Percentiles rank a stretch among this genome's conserved stretches.
These are phyloP conservation scores for Apiotrichum brassicae DNA, from an alignment of 1,284 basidiomycete species.

Conservation along the genomic window DNA sequence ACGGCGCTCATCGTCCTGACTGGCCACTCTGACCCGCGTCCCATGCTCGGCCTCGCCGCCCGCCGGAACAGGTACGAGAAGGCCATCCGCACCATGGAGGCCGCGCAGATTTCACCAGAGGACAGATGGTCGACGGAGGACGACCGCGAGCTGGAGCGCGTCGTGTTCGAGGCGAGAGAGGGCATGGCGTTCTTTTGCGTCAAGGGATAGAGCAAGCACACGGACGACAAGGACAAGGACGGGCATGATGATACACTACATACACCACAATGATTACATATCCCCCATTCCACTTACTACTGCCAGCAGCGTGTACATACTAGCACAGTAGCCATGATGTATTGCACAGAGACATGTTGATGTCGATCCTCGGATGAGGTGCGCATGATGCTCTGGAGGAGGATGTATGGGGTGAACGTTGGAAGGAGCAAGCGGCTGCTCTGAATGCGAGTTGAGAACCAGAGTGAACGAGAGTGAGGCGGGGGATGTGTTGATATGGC, in stretches of 20 bases:
- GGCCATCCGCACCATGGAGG: slow-evolving; percentile 52
- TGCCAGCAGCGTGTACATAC: neutral
- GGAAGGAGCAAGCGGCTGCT: no score
- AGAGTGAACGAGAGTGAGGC: no score
- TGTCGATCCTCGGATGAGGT: no score
- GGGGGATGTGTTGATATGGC: no score
- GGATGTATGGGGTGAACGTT: no score
- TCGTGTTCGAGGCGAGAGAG: slow-evolving; percentile 66
- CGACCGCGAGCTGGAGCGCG: slow-evolving; percentile 67
- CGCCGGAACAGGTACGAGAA: slow-evolving; percentile 67
- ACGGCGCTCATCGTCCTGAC: slow-evolving; percentile 78
- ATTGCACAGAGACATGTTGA: neutral
- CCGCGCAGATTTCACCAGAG: slow-evolving; percentile 51
- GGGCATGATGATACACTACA: neutral
- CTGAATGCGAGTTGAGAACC: no score
- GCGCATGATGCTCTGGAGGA: no score
- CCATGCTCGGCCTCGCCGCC: slow-evolving; percentile 63
- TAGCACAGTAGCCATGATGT: neutral
- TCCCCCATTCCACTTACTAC: neutral
- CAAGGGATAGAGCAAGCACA: slow-evolving; percentile 45
- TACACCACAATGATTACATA: no score
- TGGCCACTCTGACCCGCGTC: slow-evolving; percentile 76
- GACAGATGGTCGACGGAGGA: slow-evolving; percentile 57
- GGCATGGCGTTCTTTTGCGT: slow-evolving; percentile 77
- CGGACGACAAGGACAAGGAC: no score